Percentiles rank a stretch among this genome's conserved stretches.
These are phyloP conservation scores for Metschnikowia peoriensis DNA, from an alignment of 805 yeast genomes.

Conservation along the genomic window DNA sequence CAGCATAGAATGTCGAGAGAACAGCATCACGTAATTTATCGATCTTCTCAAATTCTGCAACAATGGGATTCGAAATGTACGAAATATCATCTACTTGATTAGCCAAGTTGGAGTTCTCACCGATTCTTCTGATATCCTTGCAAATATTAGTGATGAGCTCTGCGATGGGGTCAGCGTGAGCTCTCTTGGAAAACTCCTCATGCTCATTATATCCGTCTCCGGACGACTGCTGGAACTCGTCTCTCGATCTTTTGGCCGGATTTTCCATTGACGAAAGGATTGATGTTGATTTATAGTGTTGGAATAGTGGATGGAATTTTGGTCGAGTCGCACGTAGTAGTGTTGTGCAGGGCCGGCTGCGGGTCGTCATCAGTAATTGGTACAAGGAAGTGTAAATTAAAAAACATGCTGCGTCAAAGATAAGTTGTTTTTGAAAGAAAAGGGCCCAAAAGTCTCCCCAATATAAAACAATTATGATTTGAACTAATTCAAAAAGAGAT, in stretches of 20 bases:
- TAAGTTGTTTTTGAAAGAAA: too few relatives aligned
- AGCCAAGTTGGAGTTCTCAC: constrained; percentile 40
- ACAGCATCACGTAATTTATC: constrained; percentile 58
- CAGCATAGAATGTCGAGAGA: constrained; percentile 62
- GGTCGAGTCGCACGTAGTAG: neutral
- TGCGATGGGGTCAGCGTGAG: constrained; percentile 39
- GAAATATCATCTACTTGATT: constrained; percentile 52
- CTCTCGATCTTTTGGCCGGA: constrained; percentile 19
- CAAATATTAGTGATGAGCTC: constrained; percentile 44
- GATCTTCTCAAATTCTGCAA: constrained; percentile 61
- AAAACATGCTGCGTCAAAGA: too few relatives aligned
- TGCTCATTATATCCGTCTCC: constrained; percentile 14
- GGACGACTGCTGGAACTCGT: constrained; percentile 23
- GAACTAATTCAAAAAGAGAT: too few relatives aligned
- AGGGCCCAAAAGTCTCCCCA: too few relatives aligned
- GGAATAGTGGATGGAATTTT: neutral
- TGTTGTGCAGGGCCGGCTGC: too few relatives aligned
- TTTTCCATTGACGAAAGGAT: constrained; percentile 15
- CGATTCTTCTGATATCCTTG: constrained; percentile 44
- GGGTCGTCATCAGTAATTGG: too few relatives aligned
- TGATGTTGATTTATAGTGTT: neutral
- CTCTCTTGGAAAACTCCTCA: constrained; percentile 29
- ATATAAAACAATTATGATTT: too few relatives aligned
- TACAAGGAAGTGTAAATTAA: too few relatives aligned
- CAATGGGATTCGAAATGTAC: constrained; percentile 64